These are phyloP conservation scores for Acacia concinna DNA, from an alignment of 331 rosid genomes.

Conservation along the genomic window DNA sequence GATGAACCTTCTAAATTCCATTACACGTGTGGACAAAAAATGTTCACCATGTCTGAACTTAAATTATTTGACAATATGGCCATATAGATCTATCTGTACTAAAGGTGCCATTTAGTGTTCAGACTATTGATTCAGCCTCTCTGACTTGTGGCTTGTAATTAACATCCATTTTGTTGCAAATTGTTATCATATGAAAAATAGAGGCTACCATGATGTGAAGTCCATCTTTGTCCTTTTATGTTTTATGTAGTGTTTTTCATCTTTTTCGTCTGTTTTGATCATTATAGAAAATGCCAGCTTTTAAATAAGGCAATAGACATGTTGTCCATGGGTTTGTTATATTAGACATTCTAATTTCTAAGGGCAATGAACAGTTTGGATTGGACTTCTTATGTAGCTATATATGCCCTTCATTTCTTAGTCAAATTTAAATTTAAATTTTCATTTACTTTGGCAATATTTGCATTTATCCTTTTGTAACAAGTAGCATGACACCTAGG, in stretches of 20 bases:
- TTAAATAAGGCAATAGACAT: neutral
- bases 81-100: neutral
- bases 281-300: neutral
- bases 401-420: neutral
- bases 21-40: neutral
- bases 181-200: neutral
- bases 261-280: neutral
- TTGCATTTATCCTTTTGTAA: neutral
- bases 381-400: neutral
- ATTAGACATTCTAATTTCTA: neutral
- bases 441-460: neutral
- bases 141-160: neutral
- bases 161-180: neutral
- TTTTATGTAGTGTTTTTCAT: neutral
- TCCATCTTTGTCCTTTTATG: neutral
- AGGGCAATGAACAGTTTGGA: neutral
- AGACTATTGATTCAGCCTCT: neutral
- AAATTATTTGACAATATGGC: neutral
- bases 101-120: neutral
- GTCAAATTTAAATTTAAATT: neutral
- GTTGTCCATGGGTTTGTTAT: neutral
- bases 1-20: neutral
- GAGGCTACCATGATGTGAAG: neutral
- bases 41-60: neutral
- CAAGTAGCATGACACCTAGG: slow-evolving; percentile 4